A percentile compares a stretch with the other conserved stretches of the same genome.
These are phyloP conservation scores for Penicillium brevicompactum DNA, from an alignment of 2,329 filamentous ascomycete genomes.

Conservation along the genomic window DNA sequence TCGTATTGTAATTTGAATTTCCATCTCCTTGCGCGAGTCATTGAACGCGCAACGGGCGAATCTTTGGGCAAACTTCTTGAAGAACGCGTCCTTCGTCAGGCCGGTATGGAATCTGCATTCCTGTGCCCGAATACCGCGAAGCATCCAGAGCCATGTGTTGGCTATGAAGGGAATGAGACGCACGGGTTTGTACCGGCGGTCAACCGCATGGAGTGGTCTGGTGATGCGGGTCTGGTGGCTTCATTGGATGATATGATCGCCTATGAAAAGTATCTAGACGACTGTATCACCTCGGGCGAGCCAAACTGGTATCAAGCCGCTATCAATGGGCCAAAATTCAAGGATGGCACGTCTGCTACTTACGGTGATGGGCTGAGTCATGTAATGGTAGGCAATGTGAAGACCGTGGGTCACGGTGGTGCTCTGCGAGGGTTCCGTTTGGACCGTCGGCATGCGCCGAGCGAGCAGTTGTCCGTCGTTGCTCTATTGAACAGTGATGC, in stretches of 20 bases:
- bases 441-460: constrained; percentile 37
- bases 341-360: constrained; percentile 36
- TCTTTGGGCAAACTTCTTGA: constrained; percentile 39
- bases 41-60: constrained; percentile 43
- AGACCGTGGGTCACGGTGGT: constrained; percentile 43
- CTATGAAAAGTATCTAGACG: constrained; percentile 47
- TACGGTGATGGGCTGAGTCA: constrained; percentile 44
- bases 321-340: constrained; percentile 31
- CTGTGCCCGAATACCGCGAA: constrained; percentile 41
- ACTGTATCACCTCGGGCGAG: constrained; percentile 26
- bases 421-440: constrained; percentile 47
- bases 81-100: constrained; percentile 44
- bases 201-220: constrained; percentile 51
- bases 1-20: constrained; percentile 52
- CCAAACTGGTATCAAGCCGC: constrained; percentile 39
- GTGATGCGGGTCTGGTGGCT: constrained; percentile 49
- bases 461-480: constrained; percentile 41
- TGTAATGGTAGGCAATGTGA: constrained; percentile 26
- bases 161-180: constrained; percentile 47
- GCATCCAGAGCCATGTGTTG: constrained; percentile 44
- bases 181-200: constrained; percentile 39
- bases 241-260: constrained; percentile 51
- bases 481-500: constrained; percentile 46
- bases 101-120: constrained; percentile 46
- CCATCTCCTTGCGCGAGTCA: constrained; percentile 38